Percentiles rank a stretch among this genome's conserved stretches.
phyloP scores from a whole-genome alignment of 129 eudicot genomes.

The Sambucus nigra region DNA sequence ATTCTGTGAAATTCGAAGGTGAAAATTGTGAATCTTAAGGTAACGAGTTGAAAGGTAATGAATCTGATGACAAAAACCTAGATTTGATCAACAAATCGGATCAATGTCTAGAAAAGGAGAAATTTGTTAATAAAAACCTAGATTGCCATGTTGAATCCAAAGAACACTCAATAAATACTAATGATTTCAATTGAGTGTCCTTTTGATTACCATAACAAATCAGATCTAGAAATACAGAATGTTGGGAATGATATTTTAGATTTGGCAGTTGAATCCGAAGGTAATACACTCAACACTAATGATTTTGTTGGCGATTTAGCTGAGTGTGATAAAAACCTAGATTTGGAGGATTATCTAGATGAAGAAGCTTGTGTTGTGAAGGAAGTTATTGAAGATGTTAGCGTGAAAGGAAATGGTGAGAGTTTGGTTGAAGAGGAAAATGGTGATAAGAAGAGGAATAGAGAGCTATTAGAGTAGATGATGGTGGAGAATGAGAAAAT shows the following conservation, averaged over 20 bases:
- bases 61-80: no score
- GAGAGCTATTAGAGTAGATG: conserved; percentile 26
- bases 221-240: neutral
- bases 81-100: no score
- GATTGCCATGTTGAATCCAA: neutral
- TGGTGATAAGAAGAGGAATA: conserved; percentile 15
- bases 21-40: no score
- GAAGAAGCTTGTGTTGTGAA: conserved; percentile 12
- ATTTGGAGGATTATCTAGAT: neutral
- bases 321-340: neutral
- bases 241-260: no score
- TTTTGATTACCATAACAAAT: neutral
- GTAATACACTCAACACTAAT: no score
- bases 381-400: conserved; percentile 8
- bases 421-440: neutral
- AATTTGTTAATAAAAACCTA: neutral
- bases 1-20: no score
- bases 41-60: no score
- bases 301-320: no score
- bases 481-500: conserved; percentile 43
- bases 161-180: neutral
- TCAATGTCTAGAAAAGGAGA: neutral
- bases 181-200: neutral
- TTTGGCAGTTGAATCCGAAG: no score
- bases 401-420: neutral